Evolutionary conservation across 108 stramenopile species (phyloP).

Genomic region (Cyclostephanos invisitatus): DNA sequence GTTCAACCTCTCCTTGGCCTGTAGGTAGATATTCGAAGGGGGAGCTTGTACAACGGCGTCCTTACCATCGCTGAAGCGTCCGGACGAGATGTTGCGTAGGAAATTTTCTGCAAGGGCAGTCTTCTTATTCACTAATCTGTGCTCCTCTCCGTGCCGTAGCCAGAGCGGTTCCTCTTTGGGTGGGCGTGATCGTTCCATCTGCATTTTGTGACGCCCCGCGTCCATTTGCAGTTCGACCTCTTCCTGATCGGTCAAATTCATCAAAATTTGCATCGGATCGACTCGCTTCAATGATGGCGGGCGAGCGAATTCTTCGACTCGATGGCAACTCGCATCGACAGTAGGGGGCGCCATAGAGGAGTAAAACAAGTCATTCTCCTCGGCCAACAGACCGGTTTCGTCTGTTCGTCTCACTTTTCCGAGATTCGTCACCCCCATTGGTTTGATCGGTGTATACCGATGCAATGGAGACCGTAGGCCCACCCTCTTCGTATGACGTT

Average conservation of each 20-base stretch:
- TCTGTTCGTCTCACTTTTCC: conserved; percentile 65
- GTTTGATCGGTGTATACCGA: conserved; percentile 69
- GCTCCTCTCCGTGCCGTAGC: conserved; percentile 68
- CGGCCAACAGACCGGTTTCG: conserved; percentile 47
- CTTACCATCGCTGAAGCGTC: conserved; percentile 52
- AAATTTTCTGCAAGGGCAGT: conserved; percentile 35
- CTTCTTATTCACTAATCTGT: conserved; percentile 18
- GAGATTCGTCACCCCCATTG: conserved; percentile 49
- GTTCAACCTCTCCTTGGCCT: background rate
- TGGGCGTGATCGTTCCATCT: conserved; percentile 72
- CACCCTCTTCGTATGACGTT: conserved; percentile 1
- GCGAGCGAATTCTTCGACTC: conserved; percentile 19
- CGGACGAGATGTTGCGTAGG: conserved; percentile 38
- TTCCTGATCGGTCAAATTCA: background rate
- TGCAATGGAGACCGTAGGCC: conserved; percentile 52
- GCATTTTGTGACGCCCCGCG: conserved; percentile 37
- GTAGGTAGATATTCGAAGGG: background rate
- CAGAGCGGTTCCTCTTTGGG: conserved; percentile 84
- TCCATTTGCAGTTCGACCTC: conserved; percentile 7
- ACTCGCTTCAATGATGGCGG: conserved; percentile 50
- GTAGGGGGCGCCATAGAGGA: conserved; percentile 19
- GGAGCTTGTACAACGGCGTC: background rate
- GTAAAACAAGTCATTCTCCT: conserved; percentile 78
- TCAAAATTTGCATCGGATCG: conserved; percentile 45
- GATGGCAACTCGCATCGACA: background rate